Base-by-base conservation (phyloP, 768 basidiomycete genomes). In the Boletus pseudo-olivaceus region DNA sequence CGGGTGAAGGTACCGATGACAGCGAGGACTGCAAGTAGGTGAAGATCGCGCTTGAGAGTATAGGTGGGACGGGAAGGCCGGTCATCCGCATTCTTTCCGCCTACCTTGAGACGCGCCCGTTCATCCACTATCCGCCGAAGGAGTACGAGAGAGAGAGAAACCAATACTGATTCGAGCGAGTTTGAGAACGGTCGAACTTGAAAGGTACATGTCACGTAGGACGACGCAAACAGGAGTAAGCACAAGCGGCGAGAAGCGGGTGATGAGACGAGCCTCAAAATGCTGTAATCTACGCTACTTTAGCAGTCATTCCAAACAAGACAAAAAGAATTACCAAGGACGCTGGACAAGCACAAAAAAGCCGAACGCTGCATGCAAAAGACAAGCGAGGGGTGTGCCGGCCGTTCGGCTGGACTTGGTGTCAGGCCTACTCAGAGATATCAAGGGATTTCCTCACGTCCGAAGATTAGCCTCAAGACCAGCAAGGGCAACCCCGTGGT, bases 151-250 rank as follows among this genome's bases (percentile, higher is more conserved):
- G 64, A 72, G 12, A 70, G 53, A 12, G 68, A 61, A 4, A 76
- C 45, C 17, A 71, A 41, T 3, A 69, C 49, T 2, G 72, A 62
- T 56, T 76, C 75, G 3, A 73, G 53, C 4, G 73, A 68, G 44
- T 74, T 76, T 19, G 74, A 74, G 54, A 76, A 76, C 1, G 74
- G 73, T 37, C 75, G 65, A 41, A 74, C 53, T 47, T 76, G 75
- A 44, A 73, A 73, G 4, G 73, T 73, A 38, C 65, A 62, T 32
- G 66, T 62, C 43, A 74, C 68, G 40, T 75, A 64, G 23, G 74
- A 75, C 10, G 74, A 74, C 0, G 66, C 70, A 15, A 76, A 55
- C 14, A 75, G 60, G 17, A 72, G 51, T 14, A 66, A 47, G 37
- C 57, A 59, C 35, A 67, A 37, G 17, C 55, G 64, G 20, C 64